Conservation (phyloP, 768 basidiomycete species). For the Boletus reticuloceps region DNA sequence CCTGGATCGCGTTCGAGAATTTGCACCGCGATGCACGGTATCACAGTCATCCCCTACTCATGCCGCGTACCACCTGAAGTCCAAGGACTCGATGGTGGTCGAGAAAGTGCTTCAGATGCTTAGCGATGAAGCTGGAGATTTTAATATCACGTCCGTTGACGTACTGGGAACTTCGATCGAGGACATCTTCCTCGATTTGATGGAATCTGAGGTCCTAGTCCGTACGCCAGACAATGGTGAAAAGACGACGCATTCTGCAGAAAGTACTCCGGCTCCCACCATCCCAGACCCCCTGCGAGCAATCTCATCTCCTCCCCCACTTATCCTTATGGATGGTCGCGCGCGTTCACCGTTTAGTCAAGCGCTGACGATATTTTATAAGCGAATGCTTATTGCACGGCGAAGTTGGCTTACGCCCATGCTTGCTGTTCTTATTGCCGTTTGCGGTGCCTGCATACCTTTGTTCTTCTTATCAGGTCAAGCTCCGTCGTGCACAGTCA, state of each 20-base stretch:
- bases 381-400: constrained; percentile 60
- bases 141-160: constrained; percentile 54
- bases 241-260: constrained; percentile 15
- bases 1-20: constrained; percentile 39
- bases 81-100: constrained; percentile 54
- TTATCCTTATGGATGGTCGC: constrained; percentile 45
- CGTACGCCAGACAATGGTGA: constrained; percentile 27
- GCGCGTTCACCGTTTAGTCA: constrained; percentile 57
- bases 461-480: constrained; percentile 58
- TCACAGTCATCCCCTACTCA: constrained; percentile 43
- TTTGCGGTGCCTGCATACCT: constrained; percentile 66
- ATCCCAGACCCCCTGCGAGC: constrained; percentile 1
- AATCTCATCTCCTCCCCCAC: constrained; percentile 1
- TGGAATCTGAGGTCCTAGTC: constrained; percentile 39
- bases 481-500: constrained; percentile 47
- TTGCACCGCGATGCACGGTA: constrained; percentile 46
- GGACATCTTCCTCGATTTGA: constrained; percentile 75
- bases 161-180: constrained; percentile 75
- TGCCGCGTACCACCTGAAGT: constrained; percentile 55
- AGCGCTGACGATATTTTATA: constrained; percentile 71
- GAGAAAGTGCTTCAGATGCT: constrained; percentile 55
- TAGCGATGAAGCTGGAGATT: constrained; percentile 40
- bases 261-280: not conserved
- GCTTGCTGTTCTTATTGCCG: constrained; percentile 50
- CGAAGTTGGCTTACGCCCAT: constrained; percentile 68